Conservation (phyloP, 2,329 filamentous ascomycete species). For the Fusarium pilosicola region DNA sequence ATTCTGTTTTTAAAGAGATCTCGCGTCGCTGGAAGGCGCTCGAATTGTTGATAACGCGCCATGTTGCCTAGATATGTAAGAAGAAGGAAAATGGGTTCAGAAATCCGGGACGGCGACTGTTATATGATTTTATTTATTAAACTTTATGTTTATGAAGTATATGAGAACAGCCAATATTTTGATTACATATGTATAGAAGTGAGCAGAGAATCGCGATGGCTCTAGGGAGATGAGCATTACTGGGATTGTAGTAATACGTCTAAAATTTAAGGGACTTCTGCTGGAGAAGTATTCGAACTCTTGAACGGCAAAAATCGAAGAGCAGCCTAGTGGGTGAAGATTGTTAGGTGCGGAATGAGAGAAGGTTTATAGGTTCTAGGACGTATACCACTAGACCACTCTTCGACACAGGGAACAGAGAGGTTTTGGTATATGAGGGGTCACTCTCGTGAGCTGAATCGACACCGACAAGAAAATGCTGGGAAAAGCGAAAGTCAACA, state of each 20-base stretch:
- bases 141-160: not conserved
- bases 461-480: not conserved
- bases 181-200: too few relatives aligned
- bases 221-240: accelerated
- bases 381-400: not conserved
- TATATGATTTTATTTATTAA: not conserved
- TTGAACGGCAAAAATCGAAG: not conserved
- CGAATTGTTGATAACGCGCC: constrained; percentile 45
- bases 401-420: not conserved
- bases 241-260: accelerated
- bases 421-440: not conserved
- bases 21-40: constrained; percentile 25
- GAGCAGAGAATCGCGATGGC: too few relatives aligned
- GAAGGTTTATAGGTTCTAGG: not conserved
- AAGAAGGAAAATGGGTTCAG: accelerated
- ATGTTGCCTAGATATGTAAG: constrained; percentile 47
- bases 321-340: not conserved
- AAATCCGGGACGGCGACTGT: accelerated
- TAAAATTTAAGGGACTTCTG: not conserved
- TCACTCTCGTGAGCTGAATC: accelerated
- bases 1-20: constrained; percentile 23
- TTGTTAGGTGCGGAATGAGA: not conserved
- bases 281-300: not conserved
- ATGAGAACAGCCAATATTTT: too few relatives aligned
- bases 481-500: accelerated